Evolutionary conservation across 1,139 yeast species (phyloP), one percentile per base, ranked within the genome.

Genomic region (Kodamaea sp.): DNA sequence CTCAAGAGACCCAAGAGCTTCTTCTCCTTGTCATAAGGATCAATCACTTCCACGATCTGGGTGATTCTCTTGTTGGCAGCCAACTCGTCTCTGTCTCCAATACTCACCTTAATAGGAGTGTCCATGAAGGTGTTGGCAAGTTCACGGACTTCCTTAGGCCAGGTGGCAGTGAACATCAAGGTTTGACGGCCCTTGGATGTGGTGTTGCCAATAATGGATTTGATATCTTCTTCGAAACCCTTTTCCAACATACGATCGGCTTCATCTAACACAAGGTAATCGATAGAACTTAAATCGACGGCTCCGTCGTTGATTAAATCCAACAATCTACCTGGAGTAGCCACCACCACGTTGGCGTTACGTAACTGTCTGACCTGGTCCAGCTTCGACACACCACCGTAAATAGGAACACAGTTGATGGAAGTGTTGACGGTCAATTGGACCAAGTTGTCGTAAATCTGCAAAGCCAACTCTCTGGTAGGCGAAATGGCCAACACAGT

Each of bases 231-330:
- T 65, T 92, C 98, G 55, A 92, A 92, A 22, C 99, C 99, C 50
- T 68, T 71, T 62, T 92, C 98, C 45, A 92, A 76, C 98, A 92
- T 94, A 66, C 99, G 79, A 60, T 92, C 99, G 24, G 98, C 99
- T 66, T 92, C 99, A 61, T 92, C 99, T 35, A 92, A 72, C 15
- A 92, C 95, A 47, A 94, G 71, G 57, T 86, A 90, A 46, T 83
- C 76, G 22, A 90, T 83, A 6, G 70, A 57, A 21, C 79, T 66
- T 44, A 92, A 71, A 48, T 83, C 78, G 28, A 87, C 81, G 24
- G 90, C 76, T 7, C 95, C 95, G 56, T 92, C 98, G 46, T 90
- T 84, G 47, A 92, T 71, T 55, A 94, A 73, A 67, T 92, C 99
- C 43, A 89, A 76, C 52, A 94, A 71, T 61, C 99, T 80, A 47